These are phyloP conservation scores for Rhizopus sp. DNA, from an alignment of 371 early-diverging fungal genomes.

Conservation along the genomic window DNA sequence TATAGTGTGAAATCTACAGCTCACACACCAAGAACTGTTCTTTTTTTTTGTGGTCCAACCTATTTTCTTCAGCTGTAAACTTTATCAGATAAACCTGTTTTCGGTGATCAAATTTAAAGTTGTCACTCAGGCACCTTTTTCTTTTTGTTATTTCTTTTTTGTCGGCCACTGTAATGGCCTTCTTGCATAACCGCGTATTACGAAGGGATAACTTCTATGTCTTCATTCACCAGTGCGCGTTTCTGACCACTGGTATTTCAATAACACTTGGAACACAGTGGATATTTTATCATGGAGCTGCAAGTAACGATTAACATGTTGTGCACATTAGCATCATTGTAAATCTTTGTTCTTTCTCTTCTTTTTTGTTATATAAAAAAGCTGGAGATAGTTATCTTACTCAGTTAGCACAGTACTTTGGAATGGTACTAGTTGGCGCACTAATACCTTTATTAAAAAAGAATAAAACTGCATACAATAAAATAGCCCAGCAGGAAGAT, in stretches of 20 bases:
- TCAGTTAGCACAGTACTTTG: conserved; percentile 57
- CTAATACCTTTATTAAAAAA: conserved; percentile 45
- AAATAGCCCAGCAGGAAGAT: conserved; percentile 19
- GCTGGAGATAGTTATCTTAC: conserved; percentile 58
- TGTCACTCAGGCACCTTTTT: too few species aligned
- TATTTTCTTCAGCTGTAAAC: too few species aligned
- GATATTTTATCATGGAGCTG: conserved; percentile 69
- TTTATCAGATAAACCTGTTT: too few species aligned
- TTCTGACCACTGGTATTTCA: conserved; percentile 57
- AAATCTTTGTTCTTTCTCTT: conserved; percentile 4
- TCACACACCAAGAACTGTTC: too few species aligned
- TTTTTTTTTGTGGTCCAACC: too few species aligned
- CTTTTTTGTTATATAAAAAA: conserved; percentile 5
- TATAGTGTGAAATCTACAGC: too few species aligned
- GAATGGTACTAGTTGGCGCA: conserved; percentile 63
- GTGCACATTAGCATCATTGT: background rate
- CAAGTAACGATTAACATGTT: conserved; percentile 44
- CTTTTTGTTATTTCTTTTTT: too few species aligned
- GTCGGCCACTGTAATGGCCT: too few species aligned
- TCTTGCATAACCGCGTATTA: too few species aligned
- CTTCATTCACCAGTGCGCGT: conserved; percentile 53
- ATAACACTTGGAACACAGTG: conserved; percentile 64
- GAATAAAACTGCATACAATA: conserved; percentile 18
- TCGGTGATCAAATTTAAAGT: too few species aligned
- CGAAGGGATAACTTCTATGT: conserved; percentile 27